Evolutionary conservation across 371 early-diverging fungal species (phyloP).

Genomic region (Mucor irregularis): DNA sequence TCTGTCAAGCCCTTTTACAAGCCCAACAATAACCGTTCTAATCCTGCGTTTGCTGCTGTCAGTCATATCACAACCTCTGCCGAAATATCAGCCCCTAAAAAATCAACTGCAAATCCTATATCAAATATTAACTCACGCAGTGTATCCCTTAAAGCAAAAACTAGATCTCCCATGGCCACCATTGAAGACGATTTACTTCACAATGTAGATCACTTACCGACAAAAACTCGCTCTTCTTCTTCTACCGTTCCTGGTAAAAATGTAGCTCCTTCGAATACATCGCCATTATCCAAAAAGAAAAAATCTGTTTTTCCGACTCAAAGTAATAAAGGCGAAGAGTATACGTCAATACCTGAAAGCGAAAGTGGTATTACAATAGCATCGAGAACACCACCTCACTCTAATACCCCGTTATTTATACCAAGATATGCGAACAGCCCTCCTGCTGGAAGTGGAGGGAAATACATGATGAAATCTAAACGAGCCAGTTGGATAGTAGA

Average conservation of each 20-base stretch:
- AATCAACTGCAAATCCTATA: not conserved
- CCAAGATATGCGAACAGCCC: constrained; percentile 24
- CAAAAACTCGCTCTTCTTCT: too few species aligned
- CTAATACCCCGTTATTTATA: constrained; percentile 6
- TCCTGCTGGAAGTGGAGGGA: constrained; percentile 31
- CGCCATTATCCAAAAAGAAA: not conserved
- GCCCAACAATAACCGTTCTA: constrained; percentile 4
- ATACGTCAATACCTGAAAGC: constrained; percentile 14
- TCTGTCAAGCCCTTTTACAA: constrained; percentile 8
- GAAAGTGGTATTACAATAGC: constrained; percentile 2
- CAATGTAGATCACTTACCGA: not conserved
- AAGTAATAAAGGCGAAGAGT: constrained; percentile 9
- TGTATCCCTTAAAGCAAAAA: not conserved
- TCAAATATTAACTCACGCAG: not conserved
- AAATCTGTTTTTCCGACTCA: not conserved
- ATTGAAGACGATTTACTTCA: not conserved
- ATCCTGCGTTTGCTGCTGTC: constrained; percentile 18
- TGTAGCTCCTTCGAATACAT: too few species aligned
- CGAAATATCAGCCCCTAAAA: constrained; percentile 18
- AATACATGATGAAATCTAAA: constrained; percentile 31
- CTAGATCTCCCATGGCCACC: constrained; percentile 1
- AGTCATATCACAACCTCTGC: constrained; percentile 22
- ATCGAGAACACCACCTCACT: not conserved
- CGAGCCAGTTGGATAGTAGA: constrained; percentile 31
- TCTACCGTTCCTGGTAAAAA: too few species aligned